Conservation (phyloP, 2,329 filamentous ascomycete genomes). For the Talaromyces albobiverticillius region DNA sequence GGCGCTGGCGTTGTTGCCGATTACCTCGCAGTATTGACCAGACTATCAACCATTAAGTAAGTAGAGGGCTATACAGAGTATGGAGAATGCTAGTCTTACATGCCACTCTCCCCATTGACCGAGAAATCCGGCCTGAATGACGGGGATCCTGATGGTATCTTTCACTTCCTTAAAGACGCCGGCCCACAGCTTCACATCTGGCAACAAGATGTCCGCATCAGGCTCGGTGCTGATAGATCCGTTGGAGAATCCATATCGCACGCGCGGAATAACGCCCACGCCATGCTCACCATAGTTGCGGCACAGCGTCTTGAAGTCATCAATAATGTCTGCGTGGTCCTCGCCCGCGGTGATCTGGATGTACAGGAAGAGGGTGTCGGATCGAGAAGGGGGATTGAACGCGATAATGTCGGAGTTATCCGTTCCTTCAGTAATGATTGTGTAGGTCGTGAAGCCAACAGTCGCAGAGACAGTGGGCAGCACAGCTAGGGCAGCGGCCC, state of each 20-base stretch:
- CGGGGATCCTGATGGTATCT: constrained; percentile 8
- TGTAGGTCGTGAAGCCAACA: constrained; percentile 10
- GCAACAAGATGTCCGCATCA: constrained; percentile 6
- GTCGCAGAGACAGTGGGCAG: not conserved
- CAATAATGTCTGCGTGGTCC: constrained; percentile 3
- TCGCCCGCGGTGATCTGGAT: constrained; percentile 11
- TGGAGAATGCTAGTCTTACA: not conserved
- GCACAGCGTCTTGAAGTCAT: constrained; percentile 1
- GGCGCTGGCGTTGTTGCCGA: constrained; percentile 1
- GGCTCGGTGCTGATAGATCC: constrained; percentile 9
- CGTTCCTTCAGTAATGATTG: not conserved
- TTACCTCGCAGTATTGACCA: constrained; percentile 8
- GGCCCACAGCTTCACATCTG: constrained; percentile 6
- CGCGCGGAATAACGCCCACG: constrained; percentile 7
- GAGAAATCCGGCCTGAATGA: constrained; percentile 13
- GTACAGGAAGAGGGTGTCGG: constrained; percentile 8
- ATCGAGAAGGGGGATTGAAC: constrained; percentile 1
- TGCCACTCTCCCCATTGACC: constrained; percentile 13
- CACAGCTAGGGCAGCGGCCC: not conserved
- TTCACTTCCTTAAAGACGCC: not conserved
- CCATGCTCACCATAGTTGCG: constrained; percentile 7
- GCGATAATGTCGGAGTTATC: constrained; percentile 3
- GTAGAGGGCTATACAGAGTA: too few species aligned
- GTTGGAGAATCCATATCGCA: constrained; percentile 11
- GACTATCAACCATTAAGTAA: not conserved